Evolutionary conservation across 768 basidiomycete species (phyloP).

Genomic region (Psilocybe cyanescens): DNA sequence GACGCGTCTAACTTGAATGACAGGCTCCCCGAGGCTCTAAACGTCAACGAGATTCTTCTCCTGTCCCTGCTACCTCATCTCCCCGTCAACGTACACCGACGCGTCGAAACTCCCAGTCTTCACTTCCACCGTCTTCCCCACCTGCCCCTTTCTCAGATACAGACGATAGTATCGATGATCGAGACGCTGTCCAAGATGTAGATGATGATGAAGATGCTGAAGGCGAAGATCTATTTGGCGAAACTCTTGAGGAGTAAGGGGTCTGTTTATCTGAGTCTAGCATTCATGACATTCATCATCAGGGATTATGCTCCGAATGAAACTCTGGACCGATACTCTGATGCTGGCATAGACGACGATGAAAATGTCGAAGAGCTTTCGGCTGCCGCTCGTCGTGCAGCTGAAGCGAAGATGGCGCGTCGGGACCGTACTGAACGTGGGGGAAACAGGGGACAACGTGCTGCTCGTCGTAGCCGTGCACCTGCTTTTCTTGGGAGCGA

Average conservation of each 20-base stretch:
- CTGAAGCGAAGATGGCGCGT: conserved; percentile 86
- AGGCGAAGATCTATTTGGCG: conserved; percentile 92
- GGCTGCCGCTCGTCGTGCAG: conserved; percentile 73
- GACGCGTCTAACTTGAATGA: conserved; percentile 7
- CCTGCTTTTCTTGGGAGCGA: conserved; percentile 89
- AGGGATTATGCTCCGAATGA: conserved; percentile 90
- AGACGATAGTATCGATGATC: conserved; percentile 77
- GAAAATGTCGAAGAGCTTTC: conserved; percentile 70
- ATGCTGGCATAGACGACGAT: conserved; percentile 85
- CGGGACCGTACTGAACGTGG: conserved; percentile 78
- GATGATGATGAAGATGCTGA: conserved; percentile 81
- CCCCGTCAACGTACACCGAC: conserved; percentile 43
- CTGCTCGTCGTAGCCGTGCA: conserved; percentile 77
- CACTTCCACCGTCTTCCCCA: conserved; percentile 86
- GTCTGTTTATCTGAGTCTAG: conserved; percentile 13
- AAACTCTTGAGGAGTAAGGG: conserved; percentile 72
- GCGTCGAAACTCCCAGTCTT: conserved; percentile 67
- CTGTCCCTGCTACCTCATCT: conserved; percentile 50
- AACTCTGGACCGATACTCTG: conserved; percentile 85
- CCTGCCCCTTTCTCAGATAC: conserved; percentile 86
- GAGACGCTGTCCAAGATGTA: conserved; percentile 64
- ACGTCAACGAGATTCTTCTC: conserved; percentile 63
- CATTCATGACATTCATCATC: conserved; percentile 7
- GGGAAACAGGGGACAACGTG: conserved; percentile 72
- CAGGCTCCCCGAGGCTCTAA: conserved; percentile 58